Conservation (phyloP, 2,329 filamentous ascomycete genomes). For the Acephala macrosclerotiorum region DNA sequence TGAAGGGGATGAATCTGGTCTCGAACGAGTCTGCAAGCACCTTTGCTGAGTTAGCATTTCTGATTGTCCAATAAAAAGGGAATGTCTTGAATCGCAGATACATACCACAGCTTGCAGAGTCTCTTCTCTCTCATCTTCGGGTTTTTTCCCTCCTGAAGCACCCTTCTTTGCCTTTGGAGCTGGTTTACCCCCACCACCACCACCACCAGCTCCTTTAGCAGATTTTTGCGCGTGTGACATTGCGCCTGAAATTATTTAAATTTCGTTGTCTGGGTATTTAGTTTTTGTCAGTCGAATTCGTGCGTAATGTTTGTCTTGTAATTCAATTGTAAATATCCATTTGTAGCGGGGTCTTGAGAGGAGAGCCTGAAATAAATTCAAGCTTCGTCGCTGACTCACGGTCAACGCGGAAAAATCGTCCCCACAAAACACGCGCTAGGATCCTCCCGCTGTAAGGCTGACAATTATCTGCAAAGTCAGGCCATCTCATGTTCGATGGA, state of each 20-base stretch:
- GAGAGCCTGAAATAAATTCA: background rate
- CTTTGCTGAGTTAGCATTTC: conserved; percentile 52
- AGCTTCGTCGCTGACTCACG: background rate
- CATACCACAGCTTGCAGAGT: conserved; percentile 47
- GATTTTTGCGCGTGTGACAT: conserved; percentile 32
- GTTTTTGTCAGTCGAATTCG: background rate
- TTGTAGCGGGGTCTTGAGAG: background rate
- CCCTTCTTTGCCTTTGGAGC: conserved; percentile 40
- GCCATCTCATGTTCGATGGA: conserved; percentile 16
- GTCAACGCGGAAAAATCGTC: background rate
- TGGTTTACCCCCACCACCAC: conserved; percentile 35
- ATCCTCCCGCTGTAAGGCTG: conserved; percentile 7
- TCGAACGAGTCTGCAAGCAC: conserved; percentile 95
- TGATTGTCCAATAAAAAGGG: background rate
- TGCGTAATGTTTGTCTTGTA: background rate
- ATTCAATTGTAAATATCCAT: background rate
- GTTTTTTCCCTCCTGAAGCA: conserved; percentile 36
- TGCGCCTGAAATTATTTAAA: background rate
- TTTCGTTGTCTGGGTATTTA: background rate
- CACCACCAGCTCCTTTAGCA: conserved; percentile 35
- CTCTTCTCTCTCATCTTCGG: conserved; percentile 46
- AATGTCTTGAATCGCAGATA: background rate
- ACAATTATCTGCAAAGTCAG: background rate
- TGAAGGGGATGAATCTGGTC: conserved; percentile 88
- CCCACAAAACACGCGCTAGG: conserved; percentile 7